A percentile compares a stretch with the other conserved stretches of the same genome.
These are phyloP conservation scores for Fagopyrum homotropicum DNA, from an alignment of 148 eudicot species.

Conservation along the genomic window DNA sequence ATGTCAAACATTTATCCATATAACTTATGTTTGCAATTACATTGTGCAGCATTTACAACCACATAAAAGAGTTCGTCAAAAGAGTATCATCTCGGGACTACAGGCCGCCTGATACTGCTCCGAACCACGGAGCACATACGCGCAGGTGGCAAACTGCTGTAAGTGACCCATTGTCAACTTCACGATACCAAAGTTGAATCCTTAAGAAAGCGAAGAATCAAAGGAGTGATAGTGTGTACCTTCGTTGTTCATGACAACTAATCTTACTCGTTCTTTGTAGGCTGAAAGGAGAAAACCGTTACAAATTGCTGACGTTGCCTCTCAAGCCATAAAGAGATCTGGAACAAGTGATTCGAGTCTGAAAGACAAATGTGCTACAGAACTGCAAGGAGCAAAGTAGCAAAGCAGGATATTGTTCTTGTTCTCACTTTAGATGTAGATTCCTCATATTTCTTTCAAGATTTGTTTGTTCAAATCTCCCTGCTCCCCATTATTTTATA, in stretches of 20 bases:
- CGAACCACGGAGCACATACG: background rate
- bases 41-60: slow-evolving; percentile 54
- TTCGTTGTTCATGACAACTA: background rate
- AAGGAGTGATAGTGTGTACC: background rate
- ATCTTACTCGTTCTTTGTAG: background rate
- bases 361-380: background rate
- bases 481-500: background rate
- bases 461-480: background rate
- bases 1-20: background rate
- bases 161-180: background rate
- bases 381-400: background rate
- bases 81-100: slow-evolving; percentile 21
- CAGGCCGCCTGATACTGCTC: background rate
- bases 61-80: slow-evolving; percentile 31
- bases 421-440: background rate
- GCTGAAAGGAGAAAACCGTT: background rate
- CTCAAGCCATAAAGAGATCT: background rate
- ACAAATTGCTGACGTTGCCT: background rate
- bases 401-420: background rate
- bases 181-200: background rate
- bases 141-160: background rate
- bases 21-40: background rate
- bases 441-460: background rate
- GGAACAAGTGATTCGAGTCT: background rate
- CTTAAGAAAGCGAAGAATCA: background rate